phyloP scores from a whole-genome alignment of 331 rosid species.

The Acacia concinna region DNA sequence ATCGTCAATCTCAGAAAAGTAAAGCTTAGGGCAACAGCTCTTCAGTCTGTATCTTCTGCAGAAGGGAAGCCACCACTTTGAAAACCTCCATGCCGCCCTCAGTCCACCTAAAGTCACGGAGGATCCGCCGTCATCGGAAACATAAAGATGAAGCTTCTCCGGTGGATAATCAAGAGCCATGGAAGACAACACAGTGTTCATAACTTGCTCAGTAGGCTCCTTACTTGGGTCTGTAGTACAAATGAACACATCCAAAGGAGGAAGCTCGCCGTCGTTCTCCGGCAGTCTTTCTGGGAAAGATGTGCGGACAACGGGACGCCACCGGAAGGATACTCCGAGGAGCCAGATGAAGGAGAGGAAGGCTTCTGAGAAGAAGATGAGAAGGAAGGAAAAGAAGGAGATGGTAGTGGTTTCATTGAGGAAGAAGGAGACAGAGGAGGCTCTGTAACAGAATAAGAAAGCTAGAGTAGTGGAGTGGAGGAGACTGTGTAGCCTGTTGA shows the following conservation, averaged over 20 bases:
- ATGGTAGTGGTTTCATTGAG: neutral
- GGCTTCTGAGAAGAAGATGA: slow-evolving; percentile 54
- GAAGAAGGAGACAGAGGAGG: neutral
- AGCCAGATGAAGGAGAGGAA: slow-evolving; percentile 65
- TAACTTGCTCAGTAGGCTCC: slow-evolving; percentile 62
- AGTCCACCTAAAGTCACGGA: slow-evolving; percentile 46
- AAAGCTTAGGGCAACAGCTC: slow-evolving; percentile 56
- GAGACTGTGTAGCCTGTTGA: slow-evolving; percentile 33
- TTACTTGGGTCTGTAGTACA: slow-evolving; percentile 62
- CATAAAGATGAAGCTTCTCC: slow-evolving; percentile 61
- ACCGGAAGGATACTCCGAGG: slow-evolving; percentile 44
- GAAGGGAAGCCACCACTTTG: slow-evolving; percentile 66
- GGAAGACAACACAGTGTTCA: slow-evolving; percentile 74
- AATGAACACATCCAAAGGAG: slow-evolving; percentile 58
- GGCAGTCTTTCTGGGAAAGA: slow-evolving; percentile 57
- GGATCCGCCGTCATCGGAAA: slow-evolving; percentile 74
- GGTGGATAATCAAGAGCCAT: slow-evolving; percentile 75
- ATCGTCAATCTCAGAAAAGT: slow-evolving; percentile 38
- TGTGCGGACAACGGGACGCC: slow-evolving; percentile 48
- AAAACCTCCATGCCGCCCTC: slow-evolving; percentile 56
- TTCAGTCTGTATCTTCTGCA: slow-evolving; percentile 43
- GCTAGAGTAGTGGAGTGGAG: neutral
- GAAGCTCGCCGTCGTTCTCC: slow-evolving; percentile 45
- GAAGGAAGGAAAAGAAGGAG: slow-evolving; percentile 47
- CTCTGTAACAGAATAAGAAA: neutral